Evolutionary conservation across 257 asterid genomes (phyloP).

Genomic region (Ilex asprella): DNA sequence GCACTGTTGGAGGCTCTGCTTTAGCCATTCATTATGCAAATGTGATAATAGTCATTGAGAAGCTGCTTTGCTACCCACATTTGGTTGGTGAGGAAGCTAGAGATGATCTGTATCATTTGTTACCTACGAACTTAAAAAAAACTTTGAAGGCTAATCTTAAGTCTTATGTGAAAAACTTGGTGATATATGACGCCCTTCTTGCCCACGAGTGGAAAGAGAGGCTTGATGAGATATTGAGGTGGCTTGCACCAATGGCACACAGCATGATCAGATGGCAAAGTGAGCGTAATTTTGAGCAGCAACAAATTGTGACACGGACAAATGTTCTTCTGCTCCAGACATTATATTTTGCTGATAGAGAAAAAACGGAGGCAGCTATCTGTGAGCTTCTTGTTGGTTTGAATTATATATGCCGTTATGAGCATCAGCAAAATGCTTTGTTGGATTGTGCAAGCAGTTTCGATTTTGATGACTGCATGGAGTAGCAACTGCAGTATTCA

Average conservation of each 20-base stretch:
- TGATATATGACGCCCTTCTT: conserved; percentile 76
- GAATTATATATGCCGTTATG: conserved; percentile 82
- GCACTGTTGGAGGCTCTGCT: conserved; percentile 86
- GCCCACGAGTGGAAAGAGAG: conserved; percentile 86
- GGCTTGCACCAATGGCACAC: conserved; percentile 86
- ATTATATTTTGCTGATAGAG: conserved; percentile 69
- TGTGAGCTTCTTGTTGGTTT: conserved; percentile 77
- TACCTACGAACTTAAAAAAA: conserved; percentile 75
- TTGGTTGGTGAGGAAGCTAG: conserved; percentile 88
- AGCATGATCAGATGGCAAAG: conserved; percentile 95
- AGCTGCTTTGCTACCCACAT: conserved; percentile 77
- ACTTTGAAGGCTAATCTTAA: conserved; percentile 47
- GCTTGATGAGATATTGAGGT: conserved; percentile 46
- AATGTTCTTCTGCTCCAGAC: conserved; percentile 85
- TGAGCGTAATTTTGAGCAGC: conserved; percentile 84
- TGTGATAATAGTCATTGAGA: conserved; percentile 67
- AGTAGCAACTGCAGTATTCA: conserved; percentile 47
- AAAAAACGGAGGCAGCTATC: conserved; percentile 63
- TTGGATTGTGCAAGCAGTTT: conserved; percentile 91
- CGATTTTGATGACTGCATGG: conserved; percentile 68
- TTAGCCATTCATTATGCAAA: conserved; percentile 85
- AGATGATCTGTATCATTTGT: conserved; percentile 86
- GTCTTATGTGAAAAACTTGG: conserved; percentile 51
- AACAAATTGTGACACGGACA: conserved; percentile 64
- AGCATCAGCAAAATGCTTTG: conserved; percentile 84